Conservation (phyloP, 441 rosid genomes). For the Geranium incanum region DNA sequence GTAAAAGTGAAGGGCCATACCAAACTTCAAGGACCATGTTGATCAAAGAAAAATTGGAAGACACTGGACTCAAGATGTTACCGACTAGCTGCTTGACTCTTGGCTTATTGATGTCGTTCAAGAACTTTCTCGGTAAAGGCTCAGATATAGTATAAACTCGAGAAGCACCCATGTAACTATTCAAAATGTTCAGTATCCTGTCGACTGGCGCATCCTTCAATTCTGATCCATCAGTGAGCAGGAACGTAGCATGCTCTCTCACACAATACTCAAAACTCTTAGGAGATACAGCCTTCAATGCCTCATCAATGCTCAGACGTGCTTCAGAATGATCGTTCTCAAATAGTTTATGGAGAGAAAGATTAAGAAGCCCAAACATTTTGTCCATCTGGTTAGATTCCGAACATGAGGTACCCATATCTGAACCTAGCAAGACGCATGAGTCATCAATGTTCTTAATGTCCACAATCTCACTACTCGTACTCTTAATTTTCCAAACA, state of each 20-base stretch:
- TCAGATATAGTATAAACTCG: slow-evolving; percentile 31
- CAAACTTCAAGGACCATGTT: slow-evolving; percentile 63
- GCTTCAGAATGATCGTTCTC: slow-evolving; percentile 50
- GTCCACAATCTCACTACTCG: slow-evolving; percentile 27
- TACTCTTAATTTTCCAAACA: slow-evolving; percentile 33
- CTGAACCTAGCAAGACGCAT: slow-evolving; percentile 20
- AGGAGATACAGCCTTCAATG: slow-evolving; percentile 46
- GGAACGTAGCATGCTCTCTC: slow-evolving; percentile 63
- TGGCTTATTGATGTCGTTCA: slow-evolving; percentile 46
- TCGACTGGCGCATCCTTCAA: slow-evolving; percentile 30
- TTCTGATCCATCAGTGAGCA: slow-evolving; percentile 32
- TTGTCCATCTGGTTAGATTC: slow-evolving; percentile 37
- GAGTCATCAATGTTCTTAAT: slow-evolving; percentile 20
- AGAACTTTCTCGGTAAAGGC: slow-evolving; percentile 63
- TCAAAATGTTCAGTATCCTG: slow-evolving; percentile 44
- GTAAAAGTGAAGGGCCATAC: slow-evolving; percentile 72
- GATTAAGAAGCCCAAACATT: slow-evolving; percentile 74
- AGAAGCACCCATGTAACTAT: slow-evolving; percentile 43
- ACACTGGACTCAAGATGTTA: slow-evolving; percentile 50
- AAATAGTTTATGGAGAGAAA: slow-evolving; percentile 51
- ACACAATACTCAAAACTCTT: slow-evolving; percentile 45
- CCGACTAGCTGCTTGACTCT: slow-evolving; percentile 53
- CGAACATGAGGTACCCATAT: slow-evolving; percentile 23
- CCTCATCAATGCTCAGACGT: slow-evolving; percentile 44
- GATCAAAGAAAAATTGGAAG: slow-evolving; percentile 41